Evolutionary conservation across 352 stramenopile genomes (phyloP).

Genomic region (Globisporangium paroecandrum): DNA sequence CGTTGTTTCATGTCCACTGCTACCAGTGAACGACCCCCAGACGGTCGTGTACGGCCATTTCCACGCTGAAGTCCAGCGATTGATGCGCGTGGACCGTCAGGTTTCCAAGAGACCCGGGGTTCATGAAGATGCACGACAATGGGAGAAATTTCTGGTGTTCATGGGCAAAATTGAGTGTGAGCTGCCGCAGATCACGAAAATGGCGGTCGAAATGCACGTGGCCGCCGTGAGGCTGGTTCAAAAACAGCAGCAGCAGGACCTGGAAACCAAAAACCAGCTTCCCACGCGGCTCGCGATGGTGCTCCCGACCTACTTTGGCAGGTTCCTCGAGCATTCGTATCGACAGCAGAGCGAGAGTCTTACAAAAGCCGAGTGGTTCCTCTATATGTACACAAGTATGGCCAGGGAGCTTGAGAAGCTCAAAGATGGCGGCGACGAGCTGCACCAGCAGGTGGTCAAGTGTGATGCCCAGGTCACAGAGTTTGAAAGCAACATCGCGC

Average conservation of each 20-base stretch:
- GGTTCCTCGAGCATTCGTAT: constrained; percentile 22
- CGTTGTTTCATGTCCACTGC: constrained; percentile 25
- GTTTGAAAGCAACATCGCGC: constrained; percentile 23
- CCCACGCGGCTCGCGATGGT: constrained; percentile 12
- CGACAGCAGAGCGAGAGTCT: constrained; percentile 7
- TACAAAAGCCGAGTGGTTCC: constrained; percentile 21
- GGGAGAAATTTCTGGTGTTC: constrained; percentile 19
- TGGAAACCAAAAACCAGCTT: not conserved
- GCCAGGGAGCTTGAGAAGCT: constrained; percentile 42
- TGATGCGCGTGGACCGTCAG: constrained; percentile 8
- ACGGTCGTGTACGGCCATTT: constrained; percentile 45
- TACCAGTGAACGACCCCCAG: constrained; percentile 28
- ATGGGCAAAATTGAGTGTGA: constrained; percentile 23
- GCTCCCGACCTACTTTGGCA: constrained; percentile 20
- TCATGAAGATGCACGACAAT: not conserved
- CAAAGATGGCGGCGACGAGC: constrained; percentile 22
- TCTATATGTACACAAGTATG: constrained; percentile 30
- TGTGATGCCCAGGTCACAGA: constrained; percentile 31
- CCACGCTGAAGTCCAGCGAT: constrained; percentile 32
- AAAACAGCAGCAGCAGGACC: not conserved
- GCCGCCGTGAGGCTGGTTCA: constrained; percentile 3
- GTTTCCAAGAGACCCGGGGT: not conserved
- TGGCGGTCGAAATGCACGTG: constrained; percentile 28
- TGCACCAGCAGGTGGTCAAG: constrained; percentile 11
- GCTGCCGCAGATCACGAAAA: constrained; percentile 18